phyloP scores from a whole-genome alignment of 192 early-diverging fungal genomes.

The Gonapodya sp. region DNA sequence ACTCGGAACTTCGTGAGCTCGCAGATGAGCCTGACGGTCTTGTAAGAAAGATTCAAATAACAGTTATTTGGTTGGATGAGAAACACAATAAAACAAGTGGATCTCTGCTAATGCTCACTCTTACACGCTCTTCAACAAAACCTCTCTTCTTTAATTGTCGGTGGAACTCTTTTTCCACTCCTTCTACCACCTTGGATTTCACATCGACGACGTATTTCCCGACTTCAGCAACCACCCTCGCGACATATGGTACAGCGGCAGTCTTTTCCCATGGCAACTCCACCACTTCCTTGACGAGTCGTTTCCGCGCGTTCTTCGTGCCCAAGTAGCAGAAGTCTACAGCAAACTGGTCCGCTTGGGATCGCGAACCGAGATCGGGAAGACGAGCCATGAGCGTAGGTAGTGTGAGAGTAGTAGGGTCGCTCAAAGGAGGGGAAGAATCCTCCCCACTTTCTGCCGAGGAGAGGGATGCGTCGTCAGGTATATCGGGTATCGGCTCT shows the following conservation, averaged over 20 bases:
- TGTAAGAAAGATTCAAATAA: not conserved
- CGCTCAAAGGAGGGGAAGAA: not conserved
- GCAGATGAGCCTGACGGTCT: constrained; percentile 75
- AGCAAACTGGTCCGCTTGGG: constrained; percentile 78
- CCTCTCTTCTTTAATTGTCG: constrained; percentile 64
- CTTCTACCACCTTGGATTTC: constrained; percentile 53
- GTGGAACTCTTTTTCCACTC: constrained; percentile 64
- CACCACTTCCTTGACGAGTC: constrained; percentile 63
- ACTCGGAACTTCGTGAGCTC: constrained; percentile 93
- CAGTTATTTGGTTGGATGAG: too few relatives aligned
- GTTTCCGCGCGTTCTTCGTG: constrained; percentile 62
- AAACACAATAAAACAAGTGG: too few relatives aligned
- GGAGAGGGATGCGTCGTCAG: not conserved
- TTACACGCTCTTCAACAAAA: constrained; percentile 64
- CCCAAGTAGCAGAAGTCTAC: constrained; percentile 91
- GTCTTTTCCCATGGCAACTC: constrained; percentile 70
- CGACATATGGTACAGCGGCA: constrained; percentile 84
- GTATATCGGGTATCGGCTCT: not conserved
- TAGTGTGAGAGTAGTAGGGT: constrained; percentile 20
- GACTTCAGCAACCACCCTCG: constrained; percentile 79
- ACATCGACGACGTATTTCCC: constrained; percentile 83
- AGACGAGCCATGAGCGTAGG: constrained; percentile 64
- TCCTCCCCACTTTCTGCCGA: too few relatives aligned
- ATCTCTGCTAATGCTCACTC: constrained; percentile 32
- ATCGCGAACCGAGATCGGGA: constrained; percentile 65